Evolutionary conservation across 257 asterid species (phyloP).

Genomic region (Solanum habrochaites): DNA sequence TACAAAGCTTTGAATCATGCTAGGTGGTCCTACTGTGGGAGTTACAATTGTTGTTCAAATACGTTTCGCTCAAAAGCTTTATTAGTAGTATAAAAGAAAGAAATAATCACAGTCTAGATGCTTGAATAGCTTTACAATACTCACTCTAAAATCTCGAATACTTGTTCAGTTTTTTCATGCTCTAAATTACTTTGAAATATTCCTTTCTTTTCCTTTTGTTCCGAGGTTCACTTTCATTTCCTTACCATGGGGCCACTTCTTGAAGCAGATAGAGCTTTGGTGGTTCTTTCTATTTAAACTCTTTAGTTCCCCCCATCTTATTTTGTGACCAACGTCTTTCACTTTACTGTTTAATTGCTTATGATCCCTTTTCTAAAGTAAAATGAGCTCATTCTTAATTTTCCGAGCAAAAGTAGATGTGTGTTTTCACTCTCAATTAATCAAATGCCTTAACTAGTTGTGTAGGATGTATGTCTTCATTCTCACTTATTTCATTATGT

Average conservation of each 20-base stretch:
- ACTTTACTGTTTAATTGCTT: not conserved
- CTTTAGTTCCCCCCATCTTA: not conserved
- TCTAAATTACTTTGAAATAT: not conserved
- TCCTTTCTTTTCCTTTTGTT: not conserved
- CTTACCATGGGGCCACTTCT: not conserved
- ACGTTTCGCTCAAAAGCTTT: not conserved
- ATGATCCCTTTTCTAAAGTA: not conserved
- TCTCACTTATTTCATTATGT: not conserved
- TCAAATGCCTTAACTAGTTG: not conserved
- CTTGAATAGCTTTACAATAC: not conserved
- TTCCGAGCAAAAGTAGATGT: not conserved
- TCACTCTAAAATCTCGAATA: not conserved
- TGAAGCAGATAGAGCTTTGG: not conserved
- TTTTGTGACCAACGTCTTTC: not conserved
- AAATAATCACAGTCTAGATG: not conserved
- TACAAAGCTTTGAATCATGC: not conserved
- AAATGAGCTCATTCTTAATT: not conserved
- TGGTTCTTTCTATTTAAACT: not conserved
- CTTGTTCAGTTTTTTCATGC: not conserved
- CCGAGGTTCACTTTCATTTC: not conserved
- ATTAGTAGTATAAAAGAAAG: not conserved
- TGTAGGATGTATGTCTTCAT: not conserved
- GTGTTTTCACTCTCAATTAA: not conserved
- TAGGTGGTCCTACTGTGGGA: not conserved
- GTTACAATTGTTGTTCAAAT: not conserved